Evolutionary conservation across 2,329 filamentous ascomycete species (phyloP).

Genomic region (Calonectria pteridis): DNA sequence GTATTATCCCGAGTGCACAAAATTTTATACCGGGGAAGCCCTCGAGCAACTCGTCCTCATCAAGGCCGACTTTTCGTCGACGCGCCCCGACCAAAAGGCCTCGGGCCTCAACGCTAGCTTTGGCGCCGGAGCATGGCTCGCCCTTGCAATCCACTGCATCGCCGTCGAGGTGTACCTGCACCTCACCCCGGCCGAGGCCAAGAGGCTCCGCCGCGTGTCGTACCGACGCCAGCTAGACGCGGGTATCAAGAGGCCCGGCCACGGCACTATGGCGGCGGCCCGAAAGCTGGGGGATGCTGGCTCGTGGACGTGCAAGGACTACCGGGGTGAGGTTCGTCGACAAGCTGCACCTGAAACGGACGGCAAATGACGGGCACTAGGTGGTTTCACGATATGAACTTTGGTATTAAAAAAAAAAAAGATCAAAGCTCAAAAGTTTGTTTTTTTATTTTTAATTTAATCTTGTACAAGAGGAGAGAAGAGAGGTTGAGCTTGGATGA

Average conservation of each 20-base stretch:
- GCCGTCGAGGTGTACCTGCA: constrained; percentile 62
- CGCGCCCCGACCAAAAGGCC: constrained; percentile 48
- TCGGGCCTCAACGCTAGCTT: constrained; percentile 62
- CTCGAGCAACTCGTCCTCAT: constrained; percentile 41
- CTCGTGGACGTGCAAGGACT: constrained; percentile 26
- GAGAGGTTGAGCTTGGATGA: not conserved
- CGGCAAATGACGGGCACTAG: not conserved
- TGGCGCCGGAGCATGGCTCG: constrained; percentile 66
- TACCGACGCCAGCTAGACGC: constrained; percentile 68
- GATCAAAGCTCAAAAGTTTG: constrained; percentile 1
- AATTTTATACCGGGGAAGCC: constrained; percentile 49
- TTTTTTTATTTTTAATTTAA: no score
- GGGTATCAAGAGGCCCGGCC: constrained; percentile 63
- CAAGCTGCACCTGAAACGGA: not conserved
- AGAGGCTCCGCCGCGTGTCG: constrained; percentile 66
- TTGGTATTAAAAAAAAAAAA: not conserved
- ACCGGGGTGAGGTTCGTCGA: not conserved
- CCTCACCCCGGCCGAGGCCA: constrained; percentile 65
- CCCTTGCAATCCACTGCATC: constrained; percentile 63
- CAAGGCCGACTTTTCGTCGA: constrained; percentile 47
- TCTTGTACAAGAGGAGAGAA: no score
- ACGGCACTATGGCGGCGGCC: constrained; percentile 59
- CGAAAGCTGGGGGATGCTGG: constrained; percentile 36
- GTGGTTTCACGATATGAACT: not conserved
- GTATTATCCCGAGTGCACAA: constrained; percentile 59